These are phyloP conservation scores for Zelonia costaricensis DNA, from an alignment of 208 protist genomes.

Conservation along the genomic window DNA sequence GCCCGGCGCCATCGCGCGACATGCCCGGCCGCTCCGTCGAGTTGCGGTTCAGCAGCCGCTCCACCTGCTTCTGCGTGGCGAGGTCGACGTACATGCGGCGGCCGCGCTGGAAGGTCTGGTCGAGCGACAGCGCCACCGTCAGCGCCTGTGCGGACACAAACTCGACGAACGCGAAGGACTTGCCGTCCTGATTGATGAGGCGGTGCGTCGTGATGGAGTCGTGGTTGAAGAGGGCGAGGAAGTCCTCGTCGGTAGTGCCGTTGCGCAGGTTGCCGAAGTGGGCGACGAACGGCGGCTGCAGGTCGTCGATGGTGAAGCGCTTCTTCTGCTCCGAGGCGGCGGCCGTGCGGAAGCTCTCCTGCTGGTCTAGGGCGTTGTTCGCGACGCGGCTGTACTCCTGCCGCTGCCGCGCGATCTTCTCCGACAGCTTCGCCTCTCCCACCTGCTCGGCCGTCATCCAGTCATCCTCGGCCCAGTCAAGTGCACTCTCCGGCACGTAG, in stretches of 20 bases:
- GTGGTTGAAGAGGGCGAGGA: slow-evolving; percentile 63
- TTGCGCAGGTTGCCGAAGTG: slow-evolving; percentile 89
- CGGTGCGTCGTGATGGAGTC: slow-evolving; percentile 62
- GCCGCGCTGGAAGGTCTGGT: slow-evolving; percentile 57
- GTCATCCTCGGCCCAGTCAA: slow-evolving; percentile 78
- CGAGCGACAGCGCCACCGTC: slow-evolving; percentile 61
- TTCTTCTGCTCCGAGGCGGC: slow-evolving; percentile 21
- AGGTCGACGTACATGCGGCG: slow-evolving; percentile 84
- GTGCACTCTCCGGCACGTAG: slow-evolving; percentile 70
- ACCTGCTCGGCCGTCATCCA: slow-evolving; percentile 61
- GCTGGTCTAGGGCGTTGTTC: slow-evolving; percentile 55
- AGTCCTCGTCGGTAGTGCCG: slow-evolving; percentile 74
- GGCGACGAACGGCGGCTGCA: slow-evolving; percentile 74
- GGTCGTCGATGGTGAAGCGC: slow-evolving; percentile 38
- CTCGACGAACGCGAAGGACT: slow-evolving; percentile 87
- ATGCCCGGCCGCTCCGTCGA: slow-evolving; percentile 33
- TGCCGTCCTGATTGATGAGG: slow-evolving; percentile 77
- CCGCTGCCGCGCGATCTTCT: slow-evolving; percentile 58
- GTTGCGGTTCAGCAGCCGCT: slow-evolving; percentile 62
- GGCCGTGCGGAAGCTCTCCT: slow-evolving; percentile 67
- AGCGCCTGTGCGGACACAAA: slow-evolving; percentile 73
- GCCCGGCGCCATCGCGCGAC: slow-evolving; percentile 50
- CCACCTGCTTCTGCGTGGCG: slow-evolving; percentile 77
- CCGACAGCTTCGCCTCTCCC: slow-evolving; percentile 45
- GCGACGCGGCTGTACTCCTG: slow-evolving; percentile 64